These are phyloP conservation scores for Theobroma cacao DNA, from an alignment of 345 rosid genomes.

Conservation along the genomic window DNA sequence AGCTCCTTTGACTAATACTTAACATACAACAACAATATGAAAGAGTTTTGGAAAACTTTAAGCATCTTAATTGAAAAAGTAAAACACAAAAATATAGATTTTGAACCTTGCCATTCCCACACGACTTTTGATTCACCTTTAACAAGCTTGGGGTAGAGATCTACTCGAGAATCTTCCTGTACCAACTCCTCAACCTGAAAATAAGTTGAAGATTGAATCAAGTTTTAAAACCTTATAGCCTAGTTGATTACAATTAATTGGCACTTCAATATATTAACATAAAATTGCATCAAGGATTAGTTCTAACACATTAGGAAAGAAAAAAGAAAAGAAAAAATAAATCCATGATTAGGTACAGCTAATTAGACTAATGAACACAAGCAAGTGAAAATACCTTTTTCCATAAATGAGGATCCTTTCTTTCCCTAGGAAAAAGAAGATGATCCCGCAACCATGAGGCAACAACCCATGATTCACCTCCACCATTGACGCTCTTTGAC, in stretches of 20 bases:
- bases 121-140: conserved; percentile 92
- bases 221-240: not conserved
- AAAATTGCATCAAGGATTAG: not conserved
- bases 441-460: conserved; percentile 83
- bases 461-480: conserved; percentile 77
- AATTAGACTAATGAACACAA: not conserved
- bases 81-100: not conserved
- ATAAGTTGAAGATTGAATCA: not conserved
- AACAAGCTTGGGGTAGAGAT: conserved; percentile 70
- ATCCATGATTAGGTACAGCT: not conserved
- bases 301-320: not conserved
- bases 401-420: conserved; percentile 80
- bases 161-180: conserved; percentile 88
- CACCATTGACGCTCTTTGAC: conserved; percentile 43
- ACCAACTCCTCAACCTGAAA: conserved; percentile 80
- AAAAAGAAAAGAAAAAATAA: not conserved
- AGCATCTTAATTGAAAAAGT: not conserved
- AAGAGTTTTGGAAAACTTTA: not conserved
- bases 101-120: conserved; percentile 97
- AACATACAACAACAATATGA: not conserved
- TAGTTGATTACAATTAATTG: not conserved
- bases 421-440: conserved; percentile 80
- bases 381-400: conserved; percentile 48
- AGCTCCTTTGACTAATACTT: not conserved
- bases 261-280: not conserved